Evolutionary conservation across 192 early-diverging fungal genomes (phyloP).

Genomic region (Backusella liffmaniae): DNA sequence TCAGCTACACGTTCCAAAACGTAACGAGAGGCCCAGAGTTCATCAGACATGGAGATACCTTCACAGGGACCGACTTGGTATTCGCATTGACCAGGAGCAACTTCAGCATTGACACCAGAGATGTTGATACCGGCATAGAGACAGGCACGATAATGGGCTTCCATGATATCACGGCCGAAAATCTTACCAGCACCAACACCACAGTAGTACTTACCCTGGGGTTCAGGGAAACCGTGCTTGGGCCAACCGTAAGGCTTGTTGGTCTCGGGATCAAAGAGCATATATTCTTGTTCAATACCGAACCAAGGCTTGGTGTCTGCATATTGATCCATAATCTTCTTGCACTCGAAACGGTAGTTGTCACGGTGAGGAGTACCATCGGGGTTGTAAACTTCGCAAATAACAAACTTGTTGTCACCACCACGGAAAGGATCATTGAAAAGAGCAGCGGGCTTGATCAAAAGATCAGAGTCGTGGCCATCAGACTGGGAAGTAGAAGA

Average conservation of each 20-base stretch:
- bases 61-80: conserved; percentile 57
- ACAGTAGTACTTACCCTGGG: conserved; percentile 58
- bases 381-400: conserved; percentile 50
- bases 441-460: conserved; percentile 45
- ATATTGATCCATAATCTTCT: conserved; percentile 41
- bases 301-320: conserved; percentile 50
- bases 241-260: conserved; percentile 52
- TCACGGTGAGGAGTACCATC: conserved; percentile 55
- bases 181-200: conserved; percentile 51
- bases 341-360: conserved; percentile 44
- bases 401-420: conserved; percentile 55
- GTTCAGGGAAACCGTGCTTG: conserved; percentile 53
- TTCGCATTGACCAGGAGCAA: conserved; percentile 57
- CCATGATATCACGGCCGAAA: conserved; percentile 58
- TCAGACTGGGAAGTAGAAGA: conserved; percentile 52
- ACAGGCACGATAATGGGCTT: conserved; percentile 58
- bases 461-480: conserved; percentile 55
- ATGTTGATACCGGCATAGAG: conserved; percentile 54
- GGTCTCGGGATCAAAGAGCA: conserved; percentile 47
- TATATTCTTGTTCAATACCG: conserved; percentile 60
- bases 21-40: conserved; percentile 56
- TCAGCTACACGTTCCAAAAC: conserved; percentile 53
- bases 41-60: conserved; percentile 53
- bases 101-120: conserved; percentile 41
- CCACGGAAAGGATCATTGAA: conserved; percentile 54